Conservation (phyloP, 164 flowering plant species). For the Macadamia tetraphylla region DNA sequence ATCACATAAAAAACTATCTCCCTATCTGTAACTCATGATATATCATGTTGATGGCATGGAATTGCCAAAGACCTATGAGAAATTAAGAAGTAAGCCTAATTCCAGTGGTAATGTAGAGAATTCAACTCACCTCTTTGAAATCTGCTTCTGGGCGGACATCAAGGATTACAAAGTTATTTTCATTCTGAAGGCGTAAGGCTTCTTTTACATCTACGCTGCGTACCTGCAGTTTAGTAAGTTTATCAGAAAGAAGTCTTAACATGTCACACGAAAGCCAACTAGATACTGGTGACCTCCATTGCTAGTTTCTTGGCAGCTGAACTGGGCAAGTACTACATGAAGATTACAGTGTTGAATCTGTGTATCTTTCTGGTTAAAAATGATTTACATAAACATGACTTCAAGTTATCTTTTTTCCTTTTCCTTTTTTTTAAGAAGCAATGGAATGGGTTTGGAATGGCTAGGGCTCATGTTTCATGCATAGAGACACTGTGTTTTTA, state of each 20-base stretch:
- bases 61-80: no score
- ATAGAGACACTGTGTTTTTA: no score
- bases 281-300: neutral
- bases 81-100: no score
- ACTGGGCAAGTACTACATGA: neutral
- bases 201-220: slow-evolving; percentile 88
- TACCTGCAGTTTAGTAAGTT: slow-evolving; percentile 42
- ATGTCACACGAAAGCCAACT: neutral
- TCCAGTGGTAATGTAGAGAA: neutral
- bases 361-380: no score
- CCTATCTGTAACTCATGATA: neutral
- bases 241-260: neutral
- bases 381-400: no score
- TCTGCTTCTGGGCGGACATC: slow-evolving; percentile 96
- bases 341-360: neutral
- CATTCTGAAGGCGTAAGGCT: slow-evolving; percentile 86
- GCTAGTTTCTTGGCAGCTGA: no score
- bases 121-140: slow-evolving; percentile 64
- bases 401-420: no score
- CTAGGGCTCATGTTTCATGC: no score
- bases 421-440: no score
- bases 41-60: no score
- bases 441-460: no score
- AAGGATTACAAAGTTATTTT: slow-evolving; percentile 90
- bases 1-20: neutral